These are phyloP conservation scores for Acacia melanoxylon DNA, from an alignment of 306 rosid genomes.

Conservation along the genomic window DNA sequence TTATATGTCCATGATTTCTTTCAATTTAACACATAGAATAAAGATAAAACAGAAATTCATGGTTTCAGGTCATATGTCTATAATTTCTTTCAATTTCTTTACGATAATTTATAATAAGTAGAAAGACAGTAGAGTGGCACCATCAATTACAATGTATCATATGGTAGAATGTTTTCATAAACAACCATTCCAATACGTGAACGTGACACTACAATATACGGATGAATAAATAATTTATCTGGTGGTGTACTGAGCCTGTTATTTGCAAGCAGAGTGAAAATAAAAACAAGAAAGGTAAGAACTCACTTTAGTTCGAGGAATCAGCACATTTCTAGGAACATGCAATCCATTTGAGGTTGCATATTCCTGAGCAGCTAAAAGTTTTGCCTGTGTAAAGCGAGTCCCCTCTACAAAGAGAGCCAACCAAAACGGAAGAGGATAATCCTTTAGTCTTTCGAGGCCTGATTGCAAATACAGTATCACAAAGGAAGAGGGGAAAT, in stretches of 20 bases:
- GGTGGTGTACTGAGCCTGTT: slow-evolving; percentile 7
- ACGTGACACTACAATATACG: not conserved
- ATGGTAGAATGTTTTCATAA: not conserved
- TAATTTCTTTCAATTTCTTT: not conserved
- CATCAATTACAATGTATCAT: not conserved
- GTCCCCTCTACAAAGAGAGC: no score
- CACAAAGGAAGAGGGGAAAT: no score
- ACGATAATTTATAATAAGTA: not conserved
- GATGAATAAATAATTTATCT: not conserved
- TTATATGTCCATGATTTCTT: not conserved
- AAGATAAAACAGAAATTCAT: not conserved
- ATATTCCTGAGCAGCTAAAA: no score
- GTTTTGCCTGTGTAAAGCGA: no score
- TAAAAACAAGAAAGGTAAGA: no score
- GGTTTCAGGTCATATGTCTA: not conserved
- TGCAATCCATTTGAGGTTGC: no score
- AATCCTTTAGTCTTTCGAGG: no score
- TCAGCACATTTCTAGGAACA: no score
- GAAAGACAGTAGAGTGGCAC: not conserved
- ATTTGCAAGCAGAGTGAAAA: no score
- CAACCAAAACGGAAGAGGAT: no score
- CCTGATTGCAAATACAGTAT: no score
- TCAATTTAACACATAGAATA: not conserved
- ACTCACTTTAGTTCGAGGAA: no score
- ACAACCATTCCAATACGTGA: not conserved